Base-by-base conservation (phyloP, 768 basidiomycete species). In the Suillus bovinus region DNA sequence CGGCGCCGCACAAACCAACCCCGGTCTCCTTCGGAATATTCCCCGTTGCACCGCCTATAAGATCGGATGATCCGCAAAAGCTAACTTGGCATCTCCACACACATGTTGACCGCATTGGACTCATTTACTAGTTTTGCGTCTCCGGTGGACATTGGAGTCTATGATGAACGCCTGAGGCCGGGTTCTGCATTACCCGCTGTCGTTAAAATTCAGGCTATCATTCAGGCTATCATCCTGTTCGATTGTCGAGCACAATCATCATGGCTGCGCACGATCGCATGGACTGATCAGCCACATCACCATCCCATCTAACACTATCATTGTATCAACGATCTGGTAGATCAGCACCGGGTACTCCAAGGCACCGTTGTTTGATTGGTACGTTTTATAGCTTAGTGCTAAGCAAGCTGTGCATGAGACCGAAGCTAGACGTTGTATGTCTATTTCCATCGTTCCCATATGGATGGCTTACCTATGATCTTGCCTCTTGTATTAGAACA, bases 241-340 rank as follows among this genome's bases (percentile, higher is more conserved):
- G 20, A 13, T 31, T 31, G 11, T 27, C 17, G 29, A n/a, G 20
- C 3, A 29, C 10, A 2, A n/a, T 5, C 7, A 6, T 31, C 24
- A 17, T 20, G 47, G 47, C 29, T 20, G 17, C 49, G 29, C 20
- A n/a, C 17, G 10, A 10, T 20, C 9, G 47, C 27, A 14, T 24
- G 46, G 0, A 16, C 9, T 29, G 4, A 50, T 50, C 17, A 50
- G 9, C 20, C 17, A 52, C 17, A 33, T n/a, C 50, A 31, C 20
- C 50, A 31, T 52, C 50, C 8, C 50, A 33, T 52, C 31, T 13
- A 52, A n/a, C 31, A 52, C 50, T 52, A 52, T 52, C 31, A n/a
- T 31, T 31, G 33, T 52, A 52, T 52, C 31, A n/a, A 52, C 50
- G 33, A 33, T 33, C 31, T 52, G 11, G 31, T 33, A n/a, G 31